Base-by-base conservation (phyloP, 148 eudicot species). In the Camellia lanceoleosa region DNA sequence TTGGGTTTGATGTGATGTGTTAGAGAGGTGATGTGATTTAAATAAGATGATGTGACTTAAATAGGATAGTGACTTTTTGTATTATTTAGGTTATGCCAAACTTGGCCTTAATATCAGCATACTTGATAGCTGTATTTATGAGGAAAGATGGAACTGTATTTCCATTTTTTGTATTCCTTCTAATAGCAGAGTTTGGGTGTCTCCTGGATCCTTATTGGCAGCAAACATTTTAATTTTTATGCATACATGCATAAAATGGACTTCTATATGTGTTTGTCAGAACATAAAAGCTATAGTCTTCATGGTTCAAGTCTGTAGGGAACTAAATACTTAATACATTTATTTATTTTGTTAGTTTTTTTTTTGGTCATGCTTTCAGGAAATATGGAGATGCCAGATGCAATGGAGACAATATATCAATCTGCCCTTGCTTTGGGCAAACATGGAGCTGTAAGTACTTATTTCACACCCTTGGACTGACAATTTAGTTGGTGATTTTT, bases 401-500 rank as follows among this genome's bases (percentile, higher is more conserved):
- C 98, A 71, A 94, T 94, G 94, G 98, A 94, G 83, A 79, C 87
- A 67, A 90, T 94, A 71, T 94, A 87, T 86, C 98, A 92, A 78
- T 86, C 92, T 74, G 96, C 98, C 65, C 96, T 94, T 75, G 89
- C 87, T 9, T 78, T 88, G 74, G 96, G 98, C 68, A 90, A 83
- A 87, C 84, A 78, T 76, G 98, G 94, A 55, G 98, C 94, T 64
- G 98, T 94, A 89, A 92, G 96, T 87, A 51, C 73, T 74, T 75
- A 46, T 60, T 68, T 41, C 38, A 8, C 43, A 59, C 52, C 75
- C 60, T 71, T 6, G 10, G 60, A 52, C 56, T 54, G 2, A 18
- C 23, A 3, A 3, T n/a, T n/a, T 13, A 9, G 47, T n/a, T 51
- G 5, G 44, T 11, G 16, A 4, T 13, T 20, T 71, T 4, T 71